Conservation (phyloP, 1,284 basidiomycete species). For the Gomphus bonarii region DNA sequence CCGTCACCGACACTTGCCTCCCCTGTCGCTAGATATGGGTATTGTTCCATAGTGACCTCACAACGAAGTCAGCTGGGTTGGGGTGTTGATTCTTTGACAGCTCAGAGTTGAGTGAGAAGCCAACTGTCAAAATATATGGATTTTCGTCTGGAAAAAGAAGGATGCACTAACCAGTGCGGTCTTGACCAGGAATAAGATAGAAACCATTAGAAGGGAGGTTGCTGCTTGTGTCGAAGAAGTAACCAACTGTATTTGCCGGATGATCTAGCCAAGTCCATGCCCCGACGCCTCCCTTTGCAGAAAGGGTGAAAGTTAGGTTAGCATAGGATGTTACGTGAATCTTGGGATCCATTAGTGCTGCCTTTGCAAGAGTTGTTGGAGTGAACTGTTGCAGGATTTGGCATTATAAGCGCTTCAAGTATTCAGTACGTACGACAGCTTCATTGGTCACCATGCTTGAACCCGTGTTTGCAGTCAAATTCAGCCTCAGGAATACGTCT, state of each 20-base stretch:
- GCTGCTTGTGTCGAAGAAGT: slow-evolving; percentile 36
- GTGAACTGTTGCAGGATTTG: too few relatives aligned
- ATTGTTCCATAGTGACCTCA: slow-evolving; percentile 49
- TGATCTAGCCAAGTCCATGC: slow-evolving; percentile 53
- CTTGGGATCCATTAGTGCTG: slow-evolving; percentile 35
- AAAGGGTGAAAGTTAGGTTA: slow-evolving; percentile 39
- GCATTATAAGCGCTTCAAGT: background rate
- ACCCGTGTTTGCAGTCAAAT: slow-evolving; percentile 36
- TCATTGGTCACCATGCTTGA: slow-evolving; percentile 37
- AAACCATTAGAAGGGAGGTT: slow-evolving; percentile 39
- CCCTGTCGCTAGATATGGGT: slow-evolving; percentile 24
- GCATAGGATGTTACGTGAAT: slow-evolving; percentile 27
- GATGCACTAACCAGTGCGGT: slow-evolving; percentile 32
- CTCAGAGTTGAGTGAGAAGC: slow-evolving; percentile 30
- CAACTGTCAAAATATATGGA: slow-evolving; percentile 25
- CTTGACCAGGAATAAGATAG: slow-evolving; percentile 40
- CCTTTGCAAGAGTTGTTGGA: slow-evolving; percentile 21
- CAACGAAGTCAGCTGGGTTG: slow-evolving; percentile 35
- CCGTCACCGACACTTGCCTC: background rate
- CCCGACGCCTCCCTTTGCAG: slow-evolving; percentile 42
- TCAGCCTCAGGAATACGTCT: slow-evolving; percentile 43
- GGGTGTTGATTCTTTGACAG: slow-evolving; percentile 29
- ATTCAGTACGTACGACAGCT: slow-evolving; percentile 33
- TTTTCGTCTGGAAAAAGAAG: background rate
- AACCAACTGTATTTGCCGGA: slow-evolving; percentile 40